Evolutionary conservation across 2,329 filamentous ascomycete species (phyloP), one percentile per base, ranked within the genome.

Genomic region (Alternaria novae-zelandiae): DNA sequence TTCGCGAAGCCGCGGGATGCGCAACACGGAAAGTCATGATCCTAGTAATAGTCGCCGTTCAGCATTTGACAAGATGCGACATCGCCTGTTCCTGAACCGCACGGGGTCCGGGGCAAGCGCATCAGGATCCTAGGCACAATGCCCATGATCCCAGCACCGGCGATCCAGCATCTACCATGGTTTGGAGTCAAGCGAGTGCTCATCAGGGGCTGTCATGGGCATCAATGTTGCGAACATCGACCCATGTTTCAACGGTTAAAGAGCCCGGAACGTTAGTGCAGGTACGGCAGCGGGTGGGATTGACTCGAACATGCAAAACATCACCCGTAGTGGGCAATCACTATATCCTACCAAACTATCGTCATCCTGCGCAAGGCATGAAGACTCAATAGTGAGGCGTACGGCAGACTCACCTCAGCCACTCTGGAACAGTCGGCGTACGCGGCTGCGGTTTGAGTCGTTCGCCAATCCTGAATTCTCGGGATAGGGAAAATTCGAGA

Each of bases 261-360:
- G 43, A 53, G 50, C 46, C 59, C n/a, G 36, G 41, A 54, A 59
- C 21, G 28, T 44, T 50, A 53, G 23, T 62, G 30, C 13, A 54
- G 25, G 50, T 45, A 43, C 23, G 50, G 43, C 26, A 55, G 56
- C 56, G 60, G 61, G 59, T 23, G 63, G 63, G 55, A 53, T 61
- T 64, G 67, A 59, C 61, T 66, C 57, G 28, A 53, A 51, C 36
- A 59, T 68, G 69, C 69, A 70, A 65, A 64, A 64, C 67, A 71
- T 70, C 61, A 63, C 65, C 65, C 63, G 65, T 53, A 65, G 67
- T 64, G 61, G 67, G 59, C 61, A 62, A 57, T 59, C 57, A 51
- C 56, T 44, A 44, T 44, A 25, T 45, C n/a, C 32, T 56, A 62
- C 53, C 44, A 54, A 54, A 45, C 44, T 50, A 30, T 59, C 44